Base-by-base conservation (phyloP, 208 protist species). In the Leptomonas seymouri region DNA sequence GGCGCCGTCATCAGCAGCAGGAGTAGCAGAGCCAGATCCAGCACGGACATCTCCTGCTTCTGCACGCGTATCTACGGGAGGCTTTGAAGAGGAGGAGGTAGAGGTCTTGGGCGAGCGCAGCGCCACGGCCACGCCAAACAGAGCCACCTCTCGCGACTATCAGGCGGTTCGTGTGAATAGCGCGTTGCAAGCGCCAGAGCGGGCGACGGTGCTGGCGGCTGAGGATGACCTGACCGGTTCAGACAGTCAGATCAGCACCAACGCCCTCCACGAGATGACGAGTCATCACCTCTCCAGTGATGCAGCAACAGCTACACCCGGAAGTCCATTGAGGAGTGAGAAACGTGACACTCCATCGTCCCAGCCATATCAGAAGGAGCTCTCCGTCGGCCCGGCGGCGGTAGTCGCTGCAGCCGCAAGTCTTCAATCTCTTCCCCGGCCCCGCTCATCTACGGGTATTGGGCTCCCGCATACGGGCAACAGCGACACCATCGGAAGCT, bases 221-320 rank as follows among this genome's bases (percentile, higher is more conserved):
- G 49, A 60, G 18, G 57, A 28, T 0, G 61, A 65, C 31, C 45
- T 45, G 23, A 21, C 50, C 31, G 31, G 6, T 49, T 64, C 62
- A 0, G 56, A 14, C 31, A 69, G 62, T 8, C 68, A 59, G 41
- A 16, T 34, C 16, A 65, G 46, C 12, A 21, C 15, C 6, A 3
- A 28, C 27, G 21, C 62, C 7, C 16, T 23, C 12, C 21, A 59
- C 27, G 41, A 27, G 16, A 65, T 62, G 9, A 59, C 69, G 8
- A 0, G 11, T 2, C 46, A 44, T 16, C 69, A 42, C 50, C 54
- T 62, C 2, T 46, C 69, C 25, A 75, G 69, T 54, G 44, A 41
- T 23, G 42, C 69, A 9, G 65, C 50, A 2, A 75, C 69, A 4
- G 69, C 61, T 36, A 57, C 69, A 0, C 71, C 71, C 5, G 62